phyloP scores from a whole-genome alignment of 2,329 filamentous ascomycete genomes.

The Acrodontium crateriforme region DNA sequence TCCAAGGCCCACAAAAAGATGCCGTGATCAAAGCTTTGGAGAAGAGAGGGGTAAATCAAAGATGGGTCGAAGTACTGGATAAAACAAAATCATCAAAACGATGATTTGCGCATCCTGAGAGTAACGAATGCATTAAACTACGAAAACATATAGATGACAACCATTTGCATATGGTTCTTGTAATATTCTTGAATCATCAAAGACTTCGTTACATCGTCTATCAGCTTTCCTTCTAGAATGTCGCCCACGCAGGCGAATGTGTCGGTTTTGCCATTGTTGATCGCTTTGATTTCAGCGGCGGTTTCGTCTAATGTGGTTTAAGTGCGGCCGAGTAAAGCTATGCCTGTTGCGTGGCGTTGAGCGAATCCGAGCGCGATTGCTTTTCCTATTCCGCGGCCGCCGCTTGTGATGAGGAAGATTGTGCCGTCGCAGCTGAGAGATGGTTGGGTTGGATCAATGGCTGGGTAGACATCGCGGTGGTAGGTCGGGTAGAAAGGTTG shows the following conservation, averaged over 20 bases:
- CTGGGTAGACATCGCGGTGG: slow-evolving; percentile 23
- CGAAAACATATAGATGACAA: too few species aligned
- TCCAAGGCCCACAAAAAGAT: slow-evolving; percentile 53
- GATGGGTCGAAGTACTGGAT: slow-evolving; percentile 52
- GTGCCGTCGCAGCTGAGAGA: slow-evolving; percentile 28
- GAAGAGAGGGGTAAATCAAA: slow-evolving; percentile 42
- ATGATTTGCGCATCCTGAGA: too few species aligned
- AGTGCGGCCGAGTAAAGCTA: slow-evolving; percentile 9
- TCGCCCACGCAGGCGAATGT: slow-evolving; percentile 7
- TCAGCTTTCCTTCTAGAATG: too few species aligned
- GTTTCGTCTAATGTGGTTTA: slow-evolving; percentile 6
- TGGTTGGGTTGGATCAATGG: slow-evolving; percentile 27
- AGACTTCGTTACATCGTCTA: too few species aligned
- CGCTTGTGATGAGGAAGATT: slow-evolving; percentile 20
- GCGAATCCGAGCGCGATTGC: slow-evolving; percentile 10
- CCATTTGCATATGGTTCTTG: too few species aligned
- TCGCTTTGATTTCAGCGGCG: slow-evolving; percentile 2
- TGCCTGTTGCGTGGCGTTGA: slow-evolving; percentile 7
- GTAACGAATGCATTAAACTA: too few species aligned
- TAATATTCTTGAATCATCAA: too few species aligned
- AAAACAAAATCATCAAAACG: too few species aligned
- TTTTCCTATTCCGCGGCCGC: slow-evolving; percentile 8
- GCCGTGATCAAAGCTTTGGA: slow-evolving; percentile 46
- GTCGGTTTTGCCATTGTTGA: slow-evolving; percentile 3
- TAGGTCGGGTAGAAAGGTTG: slow-evolving; percentile 27